A percentile compares a stretch with the other conserved stretches of the same genome.
phyloP scores from a whole-genome alignment of 345 rosid genomes.

The Salix udensis region DNA sequence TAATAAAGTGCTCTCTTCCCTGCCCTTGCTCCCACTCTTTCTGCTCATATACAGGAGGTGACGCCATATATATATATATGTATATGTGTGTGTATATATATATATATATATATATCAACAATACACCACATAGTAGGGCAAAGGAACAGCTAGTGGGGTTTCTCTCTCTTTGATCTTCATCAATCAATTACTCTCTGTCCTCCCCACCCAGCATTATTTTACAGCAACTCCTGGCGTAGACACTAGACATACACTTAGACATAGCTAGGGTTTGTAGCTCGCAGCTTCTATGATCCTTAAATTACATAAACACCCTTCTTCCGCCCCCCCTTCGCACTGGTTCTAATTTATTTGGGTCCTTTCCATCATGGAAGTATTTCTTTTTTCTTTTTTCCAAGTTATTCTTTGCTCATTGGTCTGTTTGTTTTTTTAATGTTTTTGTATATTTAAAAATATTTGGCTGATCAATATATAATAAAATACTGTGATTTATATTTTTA shows the following conservation, averaged over 20 bases:
- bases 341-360: too few species aligned
- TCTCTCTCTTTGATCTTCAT: not conserved
- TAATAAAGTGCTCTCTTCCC: constrained; percentile 6
- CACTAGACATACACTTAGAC: not conserved
- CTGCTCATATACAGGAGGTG: not conserved
- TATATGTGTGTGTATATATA: too few species aligned
- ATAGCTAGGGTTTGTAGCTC: constrained; percentile 1
- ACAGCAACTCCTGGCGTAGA: not conserved
- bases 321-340: not conserved
- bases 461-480: too few species aligned
- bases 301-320: not conserved
- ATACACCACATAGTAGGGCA: not conserved
- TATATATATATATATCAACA: not conserved
- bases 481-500: too few species aligned
- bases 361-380: too few species aligned
- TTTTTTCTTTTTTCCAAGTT: too few species aligned
- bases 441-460: too few species aligned
- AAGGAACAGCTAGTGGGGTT: not conserved
- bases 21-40: constrained; percentile 1
- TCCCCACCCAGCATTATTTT: not conserved
- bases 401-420: too few species aligned
- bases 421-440: too few species aligned
- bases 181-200: not conserved
- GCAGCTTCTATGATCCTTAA: not conserved
- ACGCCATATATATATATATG: not conserved